Conservation (phyloP, 2,329 filamentous ascomycete species). For the Thermomyces lanuginosus region DNA sequence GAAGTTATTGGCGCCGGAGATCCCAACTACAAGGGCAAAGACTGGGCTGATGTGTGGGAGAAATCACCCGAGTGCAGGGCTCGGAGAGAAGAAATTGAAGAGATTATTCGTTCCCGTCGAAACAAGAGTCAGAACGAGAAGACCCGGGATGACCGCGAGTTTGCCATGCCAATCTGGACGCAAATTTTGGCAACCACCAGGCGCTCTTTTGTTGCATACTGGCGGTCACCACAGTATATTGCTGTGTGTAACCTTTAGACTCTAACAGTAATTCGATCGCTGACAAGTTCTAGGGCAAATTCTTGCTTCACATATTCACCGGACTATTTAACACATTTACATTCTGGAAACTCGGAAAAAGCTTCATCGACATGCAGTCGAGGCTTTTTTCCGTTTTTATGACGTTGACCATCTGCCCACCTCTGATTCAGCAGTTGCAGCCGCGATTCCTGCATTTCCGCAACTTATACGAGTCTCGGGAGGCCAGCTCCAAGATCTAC, state of each 20-base stretch:
- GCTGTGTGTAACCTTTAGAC: constrained; percentile 14
- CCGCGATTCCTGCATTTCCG: constrained; percentile 52
- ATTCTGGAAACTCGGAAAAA: constrained; percentile 46
- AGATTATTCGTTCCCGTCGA: constrained; percentile 34
- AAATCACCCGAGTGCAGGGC: constrained; percentile 34
- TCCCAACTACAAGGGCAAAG: constrained; percentile 42
- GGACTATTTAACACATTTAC: constrained; percentile 56
- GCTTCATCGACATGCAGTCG: constrained; percentile 49
- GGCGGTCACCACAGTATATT: constrained; percentile 48
- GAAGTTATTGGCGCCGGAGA: constrained; percentile 51
- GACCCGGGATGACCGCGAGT: constrained; percentile 42
- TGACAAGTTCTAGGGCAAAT: constrained; percentile 33
- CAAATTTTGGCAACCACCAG: constrained; percentile 41
- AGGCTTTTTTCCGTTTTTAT: constrained; percentile 63
- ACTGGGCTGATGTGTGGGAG: constrained; percentile 48
- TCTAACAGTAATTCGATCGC: neutral
- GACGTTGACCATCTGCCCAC: constrained; percentile 57
- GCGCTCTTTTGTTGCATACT: constrained; percentile 46
- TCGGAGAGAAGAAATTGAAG: constrained; percentile 36
- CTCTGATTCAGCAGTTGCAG: constrained; percentile 61
- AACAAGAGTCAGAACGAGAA: constrained; percentile 20
- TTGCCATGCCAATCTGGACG: constrained; percentile 41
- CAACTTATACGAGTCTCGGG: constrained; percentile 52
- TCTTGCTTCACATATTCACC: constrained; percentile 45
- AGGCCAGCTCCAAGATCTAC: constrained; percentile 66